Evolutionary conservation across 495 filamentous ascomycete species (phyloP).

Genomic region (Endocarpon pusillum): DNA sequence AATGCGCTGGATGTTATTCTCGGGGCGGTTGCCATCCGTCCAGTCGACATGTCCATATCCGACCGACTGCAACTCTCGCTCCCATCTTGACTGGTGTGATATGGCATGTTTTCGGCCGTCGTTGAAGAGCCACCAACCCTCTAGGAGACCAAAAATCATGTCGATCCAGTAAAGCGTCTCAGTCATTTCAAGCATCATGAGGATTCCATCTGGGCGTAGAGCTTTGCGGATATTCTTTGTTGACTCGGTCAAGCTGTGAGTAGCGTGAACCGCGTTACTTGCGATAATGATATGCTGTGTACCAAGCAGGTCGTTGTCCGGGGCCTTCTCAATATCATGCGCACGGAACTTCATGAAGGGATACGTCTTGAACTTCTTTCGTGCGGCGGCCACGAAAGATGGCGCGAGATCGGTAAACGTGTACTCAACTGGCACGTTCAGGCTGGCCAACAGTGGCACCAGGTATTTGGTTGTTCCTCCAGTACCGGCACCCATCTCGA

Average conservation of each 20-base stretch:
- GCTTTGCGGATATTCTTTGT: constrained; percentile 16
- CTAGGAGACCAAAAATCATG: constrained; percentile 30
- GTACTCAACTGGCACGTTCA: constrained; percentile 27
- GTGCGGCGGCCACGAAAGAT: constrained; percentile 25
- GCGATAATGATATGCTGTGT: constrained; percentile 30
- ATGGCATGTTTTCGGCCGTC: constrained; percentile 33
- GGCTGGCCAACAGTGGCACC: constrained; percentile 17
- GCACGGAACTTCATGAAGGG: constrained; percentile 25
- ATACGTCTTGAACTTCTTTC: constrained; percentile 22
- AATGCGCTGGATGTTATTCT: constrained; percentile 24
- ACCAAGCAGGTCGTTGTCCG: constrained; percentile 16
- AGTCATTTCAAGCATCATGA: constrained; percentile 28
- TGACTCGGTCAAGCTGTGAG: constrained; percentile 17
- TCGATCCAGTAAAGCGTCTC: constrained; percentile 24
- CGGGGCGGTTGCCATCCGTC: constrained; percentile 26
- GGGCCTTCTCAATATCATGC: constrained; percentile 29
- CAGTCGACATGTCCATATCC: constrained; percentile 33
- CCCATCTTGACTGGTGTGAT: constrained; percentile 18
- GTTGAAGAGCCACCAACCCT: constrained; percentile 37
- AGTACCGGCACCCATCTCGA: constrained; percentile 31
- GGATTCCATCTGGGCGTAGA: constrained; percentile 21
- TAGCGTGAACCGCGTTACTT: constrained; percentile 34
- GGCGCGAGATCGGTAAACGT: constrained; percentile 31
- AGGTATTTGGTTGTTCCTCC: constrained; percentile 26
- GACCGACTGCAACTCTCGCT: constrained; percentile 17